Evolutionary conservation across 139 green algal genomes (phyloP), one percentile per base, ranked within the genome.

Genomic region (Chlamydomonas urium): DNA sequence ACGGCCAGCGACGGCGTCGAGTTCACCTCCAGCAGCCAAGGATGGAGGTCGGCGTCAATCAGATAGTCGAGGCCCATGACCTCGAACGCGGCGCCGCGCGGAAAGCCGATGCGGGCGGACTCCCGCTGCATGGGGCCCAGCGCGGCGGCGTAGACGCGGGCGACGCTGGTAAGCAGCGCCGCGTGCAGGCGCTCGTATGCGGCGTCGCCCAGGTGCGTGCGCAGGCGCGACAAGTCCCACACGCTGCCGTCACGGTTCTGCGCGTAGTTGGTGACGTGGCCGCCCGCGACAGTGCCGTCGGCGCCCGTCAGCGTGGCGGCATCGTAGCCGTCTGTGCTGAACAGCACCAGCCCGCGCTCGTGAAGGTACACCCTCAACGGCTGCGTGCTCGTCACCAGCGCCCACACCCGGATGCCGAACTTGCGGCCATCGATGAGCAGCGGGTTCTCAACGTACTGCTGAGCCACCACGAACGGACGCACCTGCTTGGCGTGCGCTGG

Each of bases 21-120:
- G 65, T 88, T 88, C 60, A 67, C 83, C 71, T 88, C 83, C 38
- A 86, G 66, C 73, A 86, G 65, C 80, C 80, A 86, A 29, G 80
- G 80, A 32, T 81, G 47, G 21, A 76, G 45, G 14, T 47, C 2
- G 0, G 10, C 17, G 57, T 88, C 83, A 1, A 88, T 58, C 10
- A 88, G 75, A 53, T 80, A 88, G 66, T 88, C 83, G 33, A 88
- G 60, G 4, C 83, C 83, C n/a, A 86, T 72, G 71, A 88, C 53
- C 75, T 88, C 65, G 38, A 72, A 79, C 26, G 28, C 61, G 26
- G 28, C 38, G n/a, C 37, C 69, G 4, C 19, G 32, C 33, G 60
- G 33, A 6, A 42, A 17, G 32, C 60, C 60, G 6, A 45, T 6
- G 32, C 17, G 32, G 33, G 65, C 38, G 47, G 66, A 10, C 73